Evolutionary conservation across 2,329 filamentous ascomycete genomes (phyloP).

Genomic region (Scolecobasidium constrictum): DNA sequence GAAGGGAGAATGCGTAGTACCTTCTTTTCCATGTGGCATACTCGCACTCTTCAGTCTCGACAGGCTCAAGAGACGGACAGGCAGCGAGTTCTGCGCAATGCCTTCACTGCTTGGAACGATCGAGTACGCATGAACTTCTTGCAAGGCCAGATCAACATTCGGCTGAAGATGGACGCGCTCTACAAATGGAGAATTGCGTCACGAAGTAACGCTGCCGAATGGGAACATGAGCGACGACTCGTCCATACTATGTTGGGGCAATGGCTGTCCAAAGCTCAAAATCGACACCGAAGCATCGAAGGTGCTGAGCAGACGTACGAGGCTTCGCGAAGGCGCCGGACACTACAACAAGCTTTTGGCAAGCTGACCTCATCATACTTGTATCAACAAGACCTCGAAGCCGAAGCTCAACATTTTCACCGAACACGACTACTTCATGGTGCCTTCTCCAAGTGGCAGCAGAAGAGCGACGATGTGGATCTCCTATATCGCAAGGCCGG

Average conservation of each 20-base stretch:
- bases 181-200: conserved; percentile 52
- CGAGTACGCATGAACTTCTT: conserved; percentile 43
- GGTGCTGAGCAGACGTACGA: conserved; percentile 20
- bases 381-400: conserved; percentile 1
- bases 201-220: conserved; percentile 16
- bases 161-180: conserved; percentile 43
- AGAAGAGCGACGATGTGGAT: conserved; percentile 28
- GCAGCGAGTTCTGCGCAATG: conserved; percentile 42
- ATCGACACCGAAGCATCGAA: conserved; percentile 13
- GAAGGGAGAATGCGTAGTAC: conserved; percentile 34
- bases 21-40: conserved; percentile 39
- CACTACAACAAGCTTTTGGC: conserved; percentile 17
- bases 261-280: conserved; percentile 13
- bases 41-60: conserved; percentile 27
- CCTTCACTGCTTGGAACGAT: conserved; percentile 54
- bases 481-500: conserved; percentile 39
- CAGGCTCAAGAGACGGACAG: conserved; percentile 41
- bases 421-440: conserved; percentile 26
- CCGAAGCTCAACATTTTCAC: conserved; percentile 24
- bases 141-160: conserved; percentile 41
- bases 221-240: conserved; percentile 9
- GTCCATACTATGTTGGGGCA: background rate
- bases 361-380: conserved; percentile 14
- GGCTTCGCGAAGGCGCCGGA: conserved; percentile 20
- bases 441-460: conserved; percentile 24